Base-by-base conservation (phyloP, 257 asterid species). In the Fraxinus excelsior region DNA sequence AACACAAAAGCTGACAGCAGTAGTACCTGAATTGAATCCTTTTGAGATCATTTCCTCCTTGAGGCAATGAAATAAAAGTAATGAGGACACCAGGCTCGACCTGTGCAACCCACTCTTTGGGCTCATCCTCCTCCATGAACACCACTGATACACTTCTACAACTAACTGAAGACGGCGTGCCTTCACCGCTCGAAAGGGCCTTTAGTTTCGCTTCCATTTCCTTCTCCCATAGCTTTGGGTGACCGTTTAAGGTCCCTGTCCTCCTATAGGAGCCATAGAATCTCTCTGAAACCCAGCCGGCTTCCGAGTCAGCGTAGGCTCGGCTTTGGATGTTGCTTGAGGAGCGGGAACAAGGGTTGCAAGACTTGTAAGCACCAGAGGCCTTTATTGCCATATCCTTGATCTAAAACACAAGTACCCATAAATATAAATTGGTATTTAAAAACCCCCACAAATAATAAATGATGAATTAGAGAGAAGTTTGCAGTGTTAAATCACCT, bases 31-130 rank as follows among this genome's bases (percentile, higher is more conserved):
- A 96, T 49, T 94, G 91, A 82, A 96, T 96, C 74, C 96, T 85
- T 80, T 88, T 96, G 74, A 96, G 96, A 81, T 91, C 97, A 78
- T 96, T 96, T 53, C 99, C 99, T 73, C 97, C 97, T 2, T 86
- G 86, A 64, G 94, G 92, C 83, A 91, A 85, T 1, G 98, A 88
- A 79, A 96, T 87, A 68, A 96, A 93, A 1, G 99, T 90, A 83
- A 96, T 96, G 28, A 91, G 81, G 70, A 96, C 99, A 25, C 99
- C 98, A 0, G 99, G 98, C 84, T 96, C 99, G 58, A 91, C 98
- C 84, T 96, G 99, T 64, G 99, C 99, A 51, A 92, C 92, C 99
- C 99, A 95, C 67, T 93, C 99, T 80, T 90, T 93, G 6, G 90
- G 84, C 86, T 91, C 98, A 67, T 91, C 96, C 70, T 94, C 97